A percentile compares a stretch with the other conserved stretches of the same genome.
These are phyloP conservation scores for Penicillium subrubescens DNA, from an alignment of 495 filamentous ascomycete genomes.

Conservation along the genomic window DNA sequence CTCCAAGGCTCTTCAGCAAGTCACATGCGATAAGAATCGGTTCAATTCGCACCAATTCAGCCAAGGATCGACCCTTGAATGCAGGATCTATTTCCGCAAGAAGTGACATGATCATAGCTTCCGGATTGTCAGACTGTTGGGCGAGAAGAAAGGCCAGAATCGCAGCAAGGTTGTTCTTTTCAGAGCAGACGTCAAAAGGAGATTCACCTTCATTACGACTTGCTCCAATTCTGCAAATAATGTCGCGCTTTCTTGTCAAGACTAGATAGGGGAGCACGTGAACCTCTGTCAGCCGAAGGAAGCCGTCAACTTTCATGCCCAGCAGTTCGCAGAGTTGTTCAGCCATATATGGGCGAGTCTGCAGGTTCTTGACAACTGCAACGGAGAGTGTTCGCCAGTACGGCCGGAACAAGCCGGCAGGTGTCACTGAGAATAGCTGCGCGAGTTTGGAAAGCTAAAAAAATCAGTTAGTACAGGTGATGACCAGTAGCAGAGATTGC, in stretches of 20 bases:
- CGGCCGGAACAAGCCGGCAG: constrained; percentile 71
- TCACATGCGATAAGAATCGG: constrained; percentile 75
- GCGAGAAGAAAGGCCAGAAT: constrained; percentile 79
- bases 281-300: constrained; percentile 75
- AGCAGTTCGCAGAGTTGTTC: constrained; percentile 80
- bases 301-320: constrained; percentile 67
- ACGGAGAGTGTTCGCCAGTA: constrained; percentile 85
- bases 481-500: not conserved
- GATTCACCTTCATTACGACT: constrained; percentile 64
- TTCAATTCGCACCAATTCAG: constrained; percentile 72
- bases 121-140: constrained; percentile 67
- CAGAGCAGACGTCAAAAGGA: constrained; percentile 59
- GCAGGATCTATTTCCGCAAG: constrained; percentile 66
- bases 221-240: constrained; percentile 78
- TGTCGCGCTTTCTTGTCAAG: constrained; percentile 70
- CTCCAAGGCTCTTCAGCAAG: constrained; percentile 79
- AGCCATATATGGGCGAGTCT: constrained; percentile 76
- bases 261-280: constrained; percentile 86
- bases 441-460: constrained; percentile 65
- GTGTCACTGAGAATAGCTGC: constrained; percentile 56
- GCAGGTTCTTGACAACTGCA: constrained; percentile 76
- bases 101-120: constrained; percentile 66
- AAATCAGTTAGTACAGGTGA: constrained; percentile 9
- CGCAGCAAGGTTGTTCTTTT: constrained; percentile 70
- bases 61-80: constrained; percentile 65